These are phyloP conservation scores for Trypanosoma congolense DNA, from an alignment of 208 protist species.

Conservation along the genomic window DNA sequence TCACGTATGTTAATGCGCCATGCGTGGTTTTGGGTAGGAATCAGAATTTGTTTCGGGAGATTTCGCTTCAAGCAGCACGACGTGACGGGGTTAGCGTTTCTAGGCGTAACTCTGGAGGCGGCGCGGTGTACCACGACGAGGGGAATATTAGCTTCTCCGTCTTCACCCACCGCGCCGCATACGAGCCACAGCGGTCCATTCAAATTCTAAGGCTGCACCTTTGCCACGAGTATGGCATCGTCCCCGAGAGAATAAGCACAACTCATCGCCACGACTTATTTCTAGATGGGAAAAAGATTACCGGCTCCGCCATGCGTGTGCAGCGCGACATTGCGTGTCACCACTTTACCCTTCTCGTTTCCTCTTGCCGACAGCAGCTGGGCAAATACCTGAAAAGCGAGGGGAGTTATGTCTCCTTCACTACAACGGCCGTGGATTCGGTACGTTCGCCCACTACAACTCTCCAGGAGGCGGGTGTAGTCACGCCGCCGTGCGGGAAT, in stretches of 20 bases:
- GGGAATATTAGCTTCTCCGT: slow-evolving; percentile 84
- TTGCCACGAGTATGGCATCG: slow-evolving; percentile 30
- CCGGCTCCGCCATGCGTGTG: slow-evolving; percentile 86
- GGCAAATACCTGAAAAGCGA: slow-evolving; percentile 53
- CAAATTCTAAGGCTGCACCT: slow-evolving; percentile 59
- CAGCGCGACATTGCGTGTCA: slow-evolving; percentile 77
- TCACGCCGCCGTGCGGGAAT: too few species aligned
- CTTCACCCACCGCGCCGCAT: slow-evolving; percentile 60
- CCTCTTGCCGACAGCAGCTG: slow-evolving; percentile 29
- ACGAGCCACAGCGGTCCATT: slow-evolving; percentile 70
- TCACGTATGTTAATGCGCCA: slow-evolving; percentile 73
- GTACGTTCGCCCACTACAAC: slow-evolving; percentile 76
- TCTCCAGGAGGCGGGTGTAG: slow-evolving; percentile 24
- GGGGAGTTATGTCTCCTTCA: slow-evolving; percentile 44
- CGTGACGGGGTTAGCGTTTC: slow-evolving; percentile 54
- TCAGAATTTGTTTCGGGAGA: slow-evolving; percentile 74
- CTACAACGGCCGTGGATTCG: slow-evolving; percentile 44
- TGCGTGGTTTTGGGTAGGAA: slow-evolving; percentile 85
- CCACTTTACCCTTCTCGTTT: slow-evolving; percentile 81
- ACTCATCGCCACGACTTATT: slow-evolving; percentile 78
- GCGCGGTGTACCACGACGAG: slow-evolving; percentile 79
- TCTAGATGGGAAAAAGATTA: slow-evolving; percentile 79
- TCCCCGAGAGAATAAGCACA: slow-evolving; percentile 43
- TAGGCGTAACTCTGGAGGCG: slow-evolving; percentile 72
- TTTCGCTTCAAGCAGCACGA: slow-evolving; percentile 33